A percentile compares a stretch with the other conserved stretches of the same genome.
Evolutionary conservation across 345 rosid species (phyloP).

Genomic region (Excoecaria agallocha): DNA sequence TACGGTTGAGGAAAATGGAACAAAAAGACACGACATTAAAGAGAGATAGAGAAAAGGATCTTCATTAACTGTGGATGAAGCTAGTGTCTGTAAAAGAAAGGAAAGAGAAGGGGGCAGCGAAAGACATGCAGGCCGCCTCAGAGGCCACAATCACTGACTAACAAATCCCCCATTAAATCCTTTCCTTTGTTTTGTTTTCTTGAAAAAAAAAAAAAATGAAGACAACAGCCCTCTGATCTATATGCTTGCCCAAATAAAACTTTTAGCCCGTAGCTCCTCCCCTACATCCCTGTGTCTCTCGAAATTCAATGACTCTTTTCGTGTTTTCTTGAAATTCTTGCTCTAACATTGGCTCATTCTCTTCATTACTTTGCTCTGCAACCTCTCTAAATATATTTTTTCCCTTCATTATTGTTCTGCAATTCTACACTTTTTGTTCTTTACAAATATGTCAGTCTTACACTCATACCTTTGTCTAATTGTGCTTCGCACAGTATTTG

Average conservation of each 20-base stretch:
- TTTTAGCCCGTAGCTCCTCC: no score
- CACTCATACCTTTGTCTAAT: background rate
- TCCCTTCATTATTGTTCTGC: background rate
- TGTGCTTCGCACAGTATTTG: background rate
- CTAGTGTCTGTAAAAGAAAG: background rate
- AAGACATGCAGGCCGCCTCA: slow-evolving; percentile 25
- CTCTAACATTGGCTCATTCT: background rate
- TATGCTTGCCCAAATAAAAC: no score
- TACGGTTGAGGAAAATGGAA: background rate
- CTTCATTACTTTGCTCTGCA: background rate
- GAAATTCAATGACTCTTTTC: background rate
- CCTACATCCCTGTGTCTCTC: slow-evolving; percentile 8
- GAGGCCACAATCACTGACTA: background rate
- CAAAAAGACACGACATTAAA: background rate
- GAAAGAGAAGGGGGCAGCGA: slow-evolving; percentile 6
- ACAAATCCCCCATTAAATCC: no score
- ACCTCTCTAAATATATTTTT: background rate
- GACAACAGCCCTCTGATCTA: no score
- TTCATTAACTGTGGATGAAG: background rate
- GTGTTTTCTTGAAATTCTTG: slow-evolving; percentile 7
- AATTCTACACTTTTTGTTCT: background rate
- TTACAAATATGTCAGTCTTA: background rate
- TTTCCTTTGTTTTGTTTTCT: no score
- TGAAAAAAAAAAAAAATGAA: no score
- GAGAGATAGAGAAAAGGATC: background rate